Percentiles rank a stretch among this genome's conserved stretches.
These are phyloP conservation scores for Cercospora janseana DNA, from an alignment of 2,329 filamentous ascomycete species.

Conservation along the genomic window DNA sequence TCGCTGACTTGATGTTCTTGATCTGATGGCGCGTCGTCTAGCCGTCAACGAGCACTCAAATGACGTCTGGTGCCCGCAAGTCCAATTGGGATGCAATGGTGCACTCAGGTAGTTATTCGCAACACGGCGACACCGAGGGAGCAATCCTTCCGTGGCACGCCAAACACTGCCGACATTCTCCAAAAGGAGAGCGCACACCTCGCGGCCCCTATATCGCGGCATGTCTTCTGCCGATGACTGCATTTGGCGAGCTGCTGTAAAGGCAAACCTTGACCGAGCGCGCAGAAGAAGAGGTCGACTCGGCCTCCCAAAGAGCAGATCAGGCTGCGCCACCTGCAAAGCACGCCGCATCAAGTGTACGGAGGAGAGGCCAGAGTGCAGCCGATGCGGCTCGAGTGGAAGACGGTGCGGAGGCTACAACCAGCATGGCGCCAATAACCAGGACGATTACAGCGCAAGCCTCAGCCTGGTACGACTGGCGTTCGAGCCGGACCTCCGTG, in stretches of 20 bases:
- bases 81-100: too few relatives aligned
- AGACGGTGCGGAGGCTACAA: conserved; percentile 48
- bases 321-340: conserved; percentile 28
- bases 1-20: too few relatives aligned
- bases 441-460: not conserved
- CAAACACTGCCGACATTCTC: too few relatives aligned
- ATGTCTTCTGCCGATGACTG: conserved; percentile 1
- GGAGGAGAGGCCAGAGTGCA: conserved; percentile 52
- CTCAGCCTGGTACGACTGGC: conserved; percentile 8
- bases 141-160: too few relatives aligned
- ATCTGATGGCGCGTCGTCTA: too few relatives aligned
- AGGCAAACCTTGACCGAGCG: conserved; percentile 21
- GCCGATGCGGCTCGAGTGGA: conserved; percentile 53
- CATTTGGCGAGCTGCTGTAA: conserved; percentile 19
- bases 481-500: conserved; percentile 4
- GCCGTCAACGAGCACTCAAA: too few relatives aligned
- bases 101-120: too few relatives aligned
- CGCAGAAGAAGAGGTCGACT: conserved; percentile 23
- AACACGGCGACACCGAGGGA: too few relatives aligned
- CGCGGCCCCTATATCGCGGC: not conserved
- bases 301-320: conserved; percentile 22
- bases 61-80: too few relatives aligned
- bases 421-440: conserved; percentile 42
- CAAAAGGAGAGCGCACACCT: not conserved
- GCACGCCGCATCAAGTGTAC: conserved; percentile 57